These are phyloP conservation scores for Penicillium capsulatum DNA, from an alignment of 2,329 filamentous ascomycete genomes.

Conservation along the genomic window DNA sequence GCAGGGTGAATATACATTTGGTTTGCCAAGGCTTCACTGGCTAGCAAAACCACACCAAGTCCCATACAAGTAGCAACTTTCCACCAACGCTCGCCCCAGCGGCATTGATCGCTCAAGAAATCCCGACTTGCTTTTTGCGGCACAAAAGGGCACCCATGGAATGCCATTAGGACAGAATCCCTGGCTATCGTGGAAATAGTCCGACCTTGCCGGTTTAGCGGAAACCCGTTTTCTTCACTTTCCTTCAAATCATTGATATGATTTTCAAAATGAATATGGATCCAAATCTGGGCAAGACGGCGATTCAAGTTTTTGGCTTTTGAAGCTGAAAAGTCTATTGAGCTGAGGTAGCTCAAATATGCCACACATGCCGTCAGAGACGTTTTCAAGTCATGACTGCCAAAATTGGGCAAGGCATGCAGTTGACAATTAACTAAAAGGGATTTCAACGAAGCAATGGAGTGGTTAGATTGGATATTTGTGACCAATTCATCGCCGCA, in stretches of 20 bases:
- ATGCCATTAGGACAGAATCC: constrained; percentile 7
- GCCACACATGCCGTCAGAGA: constrained; percentile 5
- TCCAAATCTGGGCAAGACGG: constrained; percentile 7
- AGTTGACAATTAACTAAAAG: constrained; percentile 4
- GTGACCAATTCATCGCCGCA: constrained; percentile 1
- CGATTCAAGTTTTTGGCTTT: constrained; percentile 2
- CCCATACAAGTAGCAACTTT: constrained; percentile 9
- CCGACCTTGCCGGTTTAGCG: constrained; percentile 2
- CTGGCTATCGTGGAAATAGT: constrained; percentile 6
- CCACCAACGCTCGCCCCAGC: constrained; percentile 9
- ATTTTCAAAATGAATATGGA: constrained; percentile 10
- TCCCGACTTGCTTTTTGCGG: constrained; percentile 7
- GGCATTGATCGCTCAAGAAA: constrained; percentile 6
- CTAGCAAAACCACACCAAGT: constrained; percentile 7
- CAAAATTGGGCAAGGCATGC: constrained; percentile 3
- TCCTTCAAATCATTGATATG: constrained; percentile 4
- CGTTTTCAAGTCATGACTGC: not conserved
- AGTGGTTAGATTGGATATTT: not conserved
- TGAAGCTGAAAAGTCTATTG: constrained; percentile 2
- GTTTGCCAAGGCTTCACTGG: constrained; percentile 3
- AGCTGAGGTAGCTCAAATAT: constrained; percentile 5
- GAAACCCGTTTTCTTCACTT: constrained; percentile 5
- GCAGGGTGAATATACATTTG: constrained; percentile 4
- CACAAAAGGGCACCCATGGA: constrained; percentile 2
- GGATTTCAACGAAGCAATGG: not conserved